Percentiles rank a stretch among this genome's conserved stretches.
Evolutionary conservation across 2,329 filamentous ascomycete genomes (phyloP).

Genomic region (Stagonosporopsis chrysanthemi): DNA sequence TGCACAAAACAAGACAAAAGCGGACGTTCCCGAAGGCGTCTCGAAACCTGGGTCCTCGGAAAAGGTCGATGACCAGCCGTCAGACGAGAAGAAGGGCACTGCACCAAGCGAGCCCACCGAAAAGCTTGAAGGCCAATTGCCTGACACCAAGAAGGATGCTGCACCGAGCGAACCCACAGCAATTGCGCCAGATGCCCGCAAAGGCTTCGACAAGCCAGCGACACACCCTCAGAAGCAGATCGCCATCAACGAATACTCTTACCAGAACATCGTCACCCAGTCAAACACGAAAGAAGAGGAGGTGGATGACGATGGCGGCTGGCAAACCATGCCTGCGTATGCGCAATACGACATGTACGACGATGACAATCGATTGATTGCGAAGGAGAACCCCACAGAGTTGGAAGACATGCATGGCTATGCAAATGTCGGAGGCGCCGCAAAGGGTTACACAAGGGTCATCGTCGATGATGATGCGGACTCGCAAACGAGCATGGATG

Average conservation of each 20-base stretch:
- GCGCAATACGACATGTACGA: constrained; percentile 96
- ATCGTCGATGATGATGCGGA: constrained; percentile 93
- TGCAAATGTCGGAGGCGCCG: constrained; percentile 81
- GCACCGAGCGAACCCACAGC: constrained; percentile 4
- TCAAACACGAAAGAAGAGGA: constrained; percentile 56
- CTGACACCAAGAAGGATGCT: constrained; percentile 7
- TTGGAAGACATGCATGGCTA: constrained; percentile 77
- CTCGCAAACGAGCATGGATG: constrained; percentile 94
- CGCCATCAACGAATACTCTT: constrained; percentile 82
- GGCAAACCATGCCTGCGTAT: constrained; percentile 95
- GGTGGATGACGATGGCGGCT: constrained; percentile 73
- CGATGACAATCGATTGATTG: constrained; percentile 87
- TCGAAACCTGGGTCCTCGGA: not conserved
- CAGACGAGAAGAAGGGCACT: not conserved
- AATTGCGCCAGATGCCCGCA: constrained; percentile 15
- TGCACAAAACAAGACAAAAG: not conserved
- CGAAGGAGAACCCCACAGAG: constrained; percentile 75
- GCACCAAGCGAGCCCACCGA: not conserved
- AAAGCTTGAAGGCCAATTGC: constrained; percentile 2
- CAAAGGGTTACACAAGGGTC: constrained; percentile 95
- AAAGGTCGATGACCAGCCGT: not conserved
- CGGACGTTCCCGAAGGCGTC: constrained; percentile 7
- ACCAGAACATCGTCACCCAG: constrained; percentile 75
- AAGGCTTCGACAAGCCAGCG: constrained; percentile 18
- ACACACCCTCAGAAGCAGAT: constrained; percentile 14